phyloP scores from a whole-genome alignment of 768 basidiomycete species.

The Boletus vermiculosoides region DNA sequence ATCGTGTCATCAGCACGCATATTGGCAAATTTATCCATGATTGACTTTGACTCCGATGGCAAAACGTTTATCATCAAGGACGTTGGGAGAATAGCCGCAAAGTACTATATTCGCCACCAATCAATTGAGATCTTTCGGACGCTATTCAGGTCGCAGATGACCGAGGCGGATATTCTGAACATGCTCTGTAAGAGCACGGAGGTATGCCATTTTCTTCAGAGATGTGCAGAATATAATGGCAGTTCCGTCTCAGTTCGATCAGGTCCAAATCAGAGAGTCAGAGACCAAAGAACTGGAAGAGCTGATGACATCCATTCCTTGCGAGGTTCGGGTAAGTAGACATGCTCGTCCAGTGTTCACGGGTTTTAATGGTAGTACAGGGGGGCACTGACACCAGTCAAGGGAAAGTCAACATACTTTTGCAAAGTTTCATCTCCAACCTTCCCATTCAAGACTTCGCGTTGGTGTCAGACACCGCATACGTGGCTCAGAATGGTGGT shows the following conservation, averaged over 20 bases:
- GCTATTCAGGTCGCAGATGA: conserved; percentile 77
- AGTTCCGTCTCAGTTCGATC: conserved; percentile 66
- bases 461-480: conserved; percentile 90
- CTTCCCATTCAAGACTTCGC: conserved; percentile 91
- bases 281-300: conserved; percentile 80
- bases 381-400: conserved; percentile 61
- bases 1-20: conserved; percentile 62
- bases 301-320: conserved; percentile 68
- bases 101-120: conserved; percentile 87
- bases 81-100: conserved; percentile 92
- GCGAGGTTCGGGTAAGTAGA: conserved; percentile 68
- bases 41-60: conserved; percentile 60
- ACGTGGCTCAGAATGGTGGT: conserved; percentile 91
- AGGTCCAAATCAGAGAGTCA: conserved; percentile 90
- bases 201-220: conserved; percentile 40
- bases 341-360: background rate
- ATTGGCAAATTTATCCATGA: conserved; percentile 76
- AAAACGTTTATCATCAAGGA: conserved; percentile 77
- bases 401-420: conserved; percentile 92
- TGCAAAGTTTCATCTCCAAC: conserved; percentile 87
- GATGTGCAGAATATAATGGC: background rate
- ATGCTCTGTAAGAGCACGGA: conserved; percentile 92
- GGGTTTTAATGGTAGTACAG: conserved; percentile 35
- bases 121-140: conserved; percentile 87
- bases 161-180: conserved; percentile 85